Percentiles rank a stretch among this genome's conserved stretches.
Evolutionary conservation across 23 red algal genomes (phyloP).

Genomic region (Gracilaria vermiculophylla): DNA sequence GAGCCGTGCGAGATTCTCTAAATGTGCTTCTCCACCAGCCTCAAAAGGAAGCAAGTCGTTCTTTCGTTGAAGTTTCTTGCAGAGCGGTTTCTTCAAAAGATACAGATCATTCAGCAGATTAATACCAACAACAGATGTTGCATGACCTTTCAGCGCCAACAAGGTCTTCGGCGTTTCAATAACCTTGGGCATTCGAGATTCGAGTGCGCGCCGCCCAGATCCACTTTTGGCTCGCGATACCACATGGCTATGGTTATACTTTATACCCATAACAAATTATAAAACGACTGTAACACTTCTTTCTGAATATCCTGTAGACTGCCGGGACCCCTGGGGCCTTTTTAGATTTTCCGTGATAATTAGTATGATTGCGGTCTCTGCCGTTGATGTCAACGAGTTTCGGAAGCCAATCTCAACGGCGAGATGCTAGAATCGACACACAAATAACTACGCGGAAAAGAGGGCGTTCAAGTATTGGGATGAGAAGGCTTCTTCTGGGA

Average conservation of each 20-base stretch:
- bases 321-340: no score
- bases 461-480: no score
- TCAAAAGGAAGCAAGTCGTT: slow-evolving; percentile 94
- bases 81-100: slow-evolving; percentile 66
- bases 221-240: slow-evolving; percentile 40
- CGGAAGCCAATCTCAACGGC: no score
- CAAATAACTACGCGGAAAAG: no score
- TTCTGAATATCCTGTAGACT: no score
- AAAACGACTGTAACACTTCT: neutral
- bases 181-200: slow-evolving; percentile 58
- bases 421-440: no score
- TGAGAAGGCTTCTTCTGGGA: no score
- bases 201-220: slow-evolving; percentile 61
- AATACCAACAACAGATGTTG: slow-evolving; percentile 53
- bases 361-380: no score
- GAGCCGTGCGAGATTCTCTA: slow-evolving; percentile 78
- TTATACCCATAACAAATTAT: slow-evolving; percentile 22
- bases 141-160: slow-evolving; percentile 72
- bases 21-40: slow-evolving; percentile 70
- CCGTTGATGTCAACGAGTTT: no score
- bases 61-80: slow-evolving; percentile 70
- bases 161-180: slow-evolving; percentile 76
- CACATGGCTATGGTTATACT: slow-evolving; percentile 40
- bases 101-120: slow-evolving; percentile 62
- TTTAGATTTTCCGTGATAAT: no score